phyloP scores from a whole-genome alignment of 768 basidiomycete genomes.

The Lactarius akahatsu region DNA sequence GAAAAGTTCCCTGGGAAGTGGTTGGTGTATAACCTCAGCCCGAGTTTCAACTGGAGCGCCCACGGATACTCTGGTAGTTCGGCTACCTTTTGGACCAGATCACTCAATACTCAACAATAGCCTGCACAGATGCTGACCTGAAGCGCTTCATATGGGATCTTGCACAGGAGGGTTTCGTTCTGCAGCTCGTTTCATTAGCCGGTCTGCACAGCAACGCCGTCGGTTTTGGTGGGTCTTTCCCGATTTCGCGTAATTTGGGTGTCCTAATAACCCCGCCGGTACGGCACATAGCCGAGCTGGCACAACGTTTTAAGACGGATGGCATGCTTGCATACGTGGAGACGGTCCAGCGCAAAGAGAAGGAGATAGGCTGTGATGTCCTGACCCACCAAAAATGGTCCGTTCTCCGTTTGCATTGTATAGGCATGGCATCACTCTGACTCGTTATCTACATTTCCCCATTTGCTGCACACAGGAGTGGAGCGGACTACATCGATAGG shows the following conservation, averaged over 20 bases:
- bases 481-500: slow-evolving; percentile 86
- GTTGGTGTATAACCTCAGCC: slow-evolving; percentile 93
- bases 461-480: slow-evolving; percentile 56
- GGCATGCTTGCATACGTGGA: slow-evolving; percentile 94
- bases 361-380: slow-evolving; percentile 85
- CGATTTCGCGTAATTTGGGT: neutral
- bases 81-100: neutral
- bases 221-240: slow-evolving; percentile 55
- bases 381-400: slow-evolving; percentile 94
- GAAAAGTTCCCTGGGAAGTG: slow-evolving; percentile 74
- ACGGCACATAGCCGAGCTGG: slow-evolving; percentile 63
- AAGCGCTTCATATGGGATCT: slow-evolving; percentile 90
- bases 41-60: slow-evolving; percentile 90
- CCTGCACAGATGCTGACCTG: slow-evolving; percentile 57
- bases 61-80: slow-evolving; percentile 68
- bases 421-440: neutral
- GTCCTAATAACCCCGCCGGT: neutral
- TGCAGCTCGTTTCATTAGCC: slow-evolving; percentile 86
- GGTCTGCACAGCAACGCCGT: slow-evolving; percentile 87
- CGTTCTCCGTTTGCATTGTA: slow-evolving; percentile 29
- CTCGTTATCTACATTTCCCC: slow-evolving; percentile 4
- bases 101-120: neutral
- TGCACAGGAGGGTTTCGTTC: slow-evolving; percentile 88
- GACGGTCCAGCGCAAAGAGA: slow-evolving; percentile 84
- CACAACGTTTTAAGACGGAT: slow-evolving; percentile 75